Conservation (phyloP, 164 flowering plant species). For the Pachysandra terminalis region DNA sequence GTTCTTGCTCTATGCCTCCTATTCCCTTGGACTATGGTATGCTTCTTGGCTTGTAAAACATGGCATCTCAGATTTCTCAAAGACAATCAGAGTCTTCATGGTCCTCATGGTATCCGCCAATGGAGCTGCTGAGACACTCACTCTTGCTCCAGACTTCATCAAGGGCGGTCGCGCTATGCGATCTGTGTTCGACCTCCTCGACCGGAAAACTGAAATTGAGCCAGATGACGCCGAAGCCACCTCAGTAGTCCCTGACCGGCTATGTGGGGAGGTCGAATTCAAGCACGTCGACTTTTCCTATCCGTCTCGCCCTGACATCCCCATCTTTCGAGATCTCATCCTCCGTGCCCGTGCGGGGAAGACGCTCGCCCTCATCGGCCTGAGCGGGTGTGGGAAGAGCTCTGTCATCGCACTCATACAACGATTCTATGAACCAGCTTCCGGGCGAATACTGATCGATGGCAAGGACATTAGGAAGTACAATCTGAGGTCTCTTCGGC, state of each 20-base stretch:
- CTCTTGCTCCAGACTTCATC: slow-evolving; percentile 95
- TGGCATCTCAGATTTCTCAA: slow-evolving; percentile 95
- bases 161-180: slow-evolving; percentile 95
- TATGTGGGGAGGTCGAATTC: slow-evolving; percentile 87
- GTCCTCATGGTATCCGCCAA: slow-evolving; percentile 99
- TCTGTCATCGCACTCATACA: slow-evolving; percentile 80
- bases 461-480: slow-evolving; percentile 89
- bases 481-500: slow-evolving; percentile 72
- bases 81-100: slow-evolving; percentile 94
- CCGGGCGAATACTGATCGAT: slow-evolving; percentile 79
- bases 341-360: slow-evolving; percentile 91
- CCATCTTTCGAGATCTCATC: slow-evolving; percentile 68
- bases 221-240: slow-evolving; percentile 78
- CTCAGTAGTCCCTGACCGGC: slow-evolving; percentile 60
- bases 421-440: slow-evolving; percentile 86
- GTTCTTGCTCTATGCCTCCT: slow-evolving; percentile 84
- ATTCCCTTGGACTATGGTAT: slow-evolving; percentile 95
- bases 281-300: slow-evolving; percentile 91
- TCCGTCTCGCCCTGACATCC: slow-evolving; percentile 81
- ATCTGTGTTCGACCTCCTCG: slow-evolving; percentile 92
- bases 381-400: slow-evolving; percentile 96
- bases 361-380: slow-evolving; percentile 94
- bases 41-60: slow-evolving; percentile 98
- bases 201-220: slow-evolving; percentile 90
- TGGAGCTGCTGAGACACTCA: slow-evolving; percentile 97